A percentile compares a stretch with the other conserved stretches of the same genome.
Evolutionary conservation across 192 early-diverging fungal genomes (phyloP).

Genomic region (Coemansia sp.): DNA sequence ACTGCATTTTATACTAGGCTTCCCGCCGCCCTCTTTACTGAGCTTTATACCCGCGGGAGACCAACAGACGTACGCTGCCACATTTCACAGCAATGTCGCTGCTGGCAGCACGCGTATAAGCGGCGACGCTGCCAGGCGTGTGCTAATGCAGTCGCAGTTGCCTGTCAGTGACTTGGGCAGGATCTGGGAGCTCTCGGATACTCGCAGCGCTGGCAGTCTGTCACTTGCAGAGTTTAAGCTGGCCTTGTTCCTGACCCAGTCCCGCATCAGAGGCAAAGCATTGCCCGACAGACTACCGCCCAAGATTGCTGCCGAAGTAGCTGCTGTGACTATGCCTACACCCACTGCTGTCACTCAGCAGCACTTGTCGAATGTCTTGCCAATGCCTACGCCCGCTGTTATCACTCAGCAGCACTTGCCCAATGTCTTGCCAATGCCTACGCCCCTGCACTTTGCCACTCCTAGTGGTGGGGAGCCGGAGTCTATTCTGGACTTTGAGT

Average conservation of each 20-base stretch:
- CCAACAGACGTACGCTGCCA: conserved; percentile 18
- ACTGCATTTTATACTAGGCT: not conserved
- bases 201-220: conserved; percentile 49
- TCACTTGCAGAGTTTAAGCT: conserved; percentile 64
- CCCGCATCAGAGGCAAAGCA: conserved; percentile 54
- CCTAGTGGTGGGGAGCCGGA: not conserved
- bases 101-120: conserved; percentile 27
- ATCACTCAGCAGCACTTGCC: not conserved
- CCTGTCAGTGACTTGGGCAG: conserved; percentile 55
- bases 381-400: not conserved
- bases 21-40: conserved; percentile 24
- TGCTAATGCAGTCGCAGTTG: conserved; percentile 59
- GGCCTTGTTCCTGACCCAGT: conserved; percentile 64
- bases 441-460: not conserved
- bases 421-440: not conserved
- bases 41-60: conserved; percentile 37
- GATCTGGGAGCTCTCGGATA: conserved; percentile 65
- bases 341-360: not conserved
- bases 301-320: conserved; percentile 52
- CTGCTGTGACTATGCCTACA: not conserved
- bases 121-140: conserved; percentile 53
- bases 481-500: conserved; percentile 32
- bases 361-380: not conserved
- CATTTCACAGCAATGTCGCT: conserved; percentile 22
- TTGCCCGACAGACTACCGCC: conserved; percentile 56